Evolutionary conservation across 2,329 filamentous ascomycete species (phyloP), one percentile per base, ranked within the genome.

Genomic region (Phyllosticta citrichinensis): DNA sequence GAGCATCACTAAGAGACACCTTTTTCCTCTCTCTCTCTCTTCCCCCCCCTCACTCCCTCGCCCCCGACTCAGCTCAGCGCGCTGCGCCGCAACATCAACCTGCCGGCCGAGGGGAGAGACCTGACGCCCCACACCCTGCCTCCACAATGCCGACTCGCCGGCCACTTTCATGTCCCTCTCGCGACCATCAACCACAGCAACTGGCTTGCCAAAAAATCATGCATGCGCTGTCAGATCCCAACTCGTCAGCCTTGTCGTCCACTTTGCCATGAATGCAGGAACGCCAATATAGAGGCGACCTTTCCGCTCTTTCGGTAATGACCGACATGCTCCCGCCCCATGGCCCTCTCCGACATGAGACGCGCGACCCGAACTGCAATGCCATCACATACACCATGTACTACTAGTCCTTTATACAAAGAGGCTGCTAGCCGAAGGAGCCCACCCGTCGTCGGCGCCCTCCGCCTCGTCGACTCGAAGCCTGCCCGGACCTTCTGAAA

Each of bases 251-350:
- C 51, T 61, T 54, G 54, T 54, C 58, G 40, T 61, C 56, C 54
- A 56, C 25, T 24, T 11, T 6, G 58, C 54, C 58, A 51, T 54
- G 54, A 54, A 61, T 61, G 58, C 58, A 61, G 58, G 58, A 61
- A 61, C 58, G 54, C 58, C 58, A 61, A 61, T 61, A 61, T 50
- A 61, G 27, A 30, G 27, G 27, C 27, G 27, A 30, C 27, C 27
- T 30, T 30, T 30, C 19, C 51, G 12, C 51, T 5, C 19, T 19
- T 14, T 14, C 4, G 33, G 33, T 40, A 40, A 40, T 40, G 33
- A 40, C 33, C 33, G 33, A 40, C 33, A 40, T 40, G 33, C 11
- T 40, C 14, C 33, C 33, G 33, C 11, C 30, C 30, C 30, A 33
- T 33, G 30, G 30, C 30, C 12, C 12, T 40, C 10, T 14, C 33